Percentiles rank a stretch among this genome's conserved stretches.
Evolutionary conservation across 176 grass and related monocot genomes (phyloP).

Genomic region (Zoysia japonica): DNA sequence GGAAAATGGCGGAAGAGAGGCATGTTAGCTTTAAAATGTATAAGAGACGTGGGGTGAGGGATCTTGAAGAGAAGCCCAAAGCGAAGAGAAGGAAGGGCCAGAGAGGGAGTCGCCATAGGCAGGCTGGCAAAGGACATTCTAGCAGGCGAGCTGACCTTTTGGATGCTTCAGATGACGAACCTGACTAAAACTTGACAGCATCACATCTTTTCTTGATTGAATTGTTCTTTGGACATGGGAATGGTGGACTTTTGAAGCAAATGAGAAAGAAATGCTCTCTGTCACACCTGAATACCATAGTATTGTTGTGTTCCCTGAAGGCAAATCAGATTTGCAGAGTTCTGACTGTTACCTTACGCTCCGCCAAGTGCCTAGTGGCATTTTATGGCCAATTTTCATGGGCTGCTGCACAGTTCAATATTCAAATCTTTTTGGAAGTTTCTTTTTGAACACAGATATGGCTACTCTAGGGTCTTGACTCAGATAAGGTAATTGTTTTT

Average conservation of each 20-base stretch:
- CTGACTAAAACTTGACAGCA: not conserved
- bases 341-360: not conserved
- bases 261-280: slow-evolving; percentile 26
- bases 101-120: slow-evolving; percentile 22
- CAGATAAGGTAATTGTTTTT: slow-evolving; percentile 19
- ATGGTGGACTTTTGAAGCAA: not conserved
- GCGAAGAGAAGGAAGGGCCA: slow-evolving; percentile 57
- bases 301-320: slow-evolving; percentile 3
- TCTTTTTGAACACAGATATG: not conserved
- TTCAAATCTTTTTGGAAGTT: slow-evolving; percentile 2
- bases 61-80: slow-evolving; percentile 71
- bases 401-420: not conserved
- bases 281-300: not conserved
- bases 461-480: not conserved
- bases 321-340: slow-evolving; percentile 1
- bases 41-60: slow-evolving; percentile 83
- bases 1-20: slow-evolving; percentile 86
- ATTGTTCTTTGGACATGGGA: slow-evolving; percentile 2
- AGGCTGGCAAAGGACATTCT: slow-evolving; percentile 9
- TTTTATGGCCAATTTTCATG: slow-evolving; percentile 3
- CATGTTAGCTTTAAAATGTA: slow-evolving; percentile 92
- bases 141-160: not conserved
- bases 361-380: not conserved
- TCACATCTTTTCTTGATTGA: slow-evolving; percentile 9
- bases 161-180: slow-evolving; percentile 40